Evolutionary conservation across 352 stramenopile species (phyloP).

Genomic region (Elongisporangium undulatum): DNA sequence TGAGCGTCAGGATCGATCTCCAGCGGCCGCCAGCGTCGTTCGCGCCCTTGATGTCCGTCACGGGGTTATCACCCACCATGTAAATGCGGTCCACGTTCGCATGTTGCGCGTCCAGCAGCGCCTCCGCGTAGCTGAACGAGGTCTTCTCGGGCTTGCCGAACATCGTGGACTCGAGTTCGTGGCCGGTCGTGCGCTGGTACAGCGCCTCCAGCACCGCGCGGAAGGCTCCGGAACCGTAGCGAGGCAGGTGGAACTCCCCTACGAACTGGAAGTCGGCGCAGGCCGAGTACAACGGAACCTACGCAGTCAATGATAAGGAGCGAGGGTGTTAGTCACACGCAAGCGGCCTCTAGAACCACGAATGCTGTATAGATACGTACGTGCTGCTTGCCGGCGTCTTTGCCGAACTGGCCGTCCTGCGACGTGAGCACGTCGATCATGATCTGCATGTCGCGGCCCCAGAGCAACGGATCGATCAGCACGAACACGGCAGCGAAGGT

Average conservation of each 20-base stretch:
- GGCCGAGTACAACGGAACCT: slow-evolving; percentile 43
- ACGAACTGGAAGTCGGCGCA: slow-evolving; percentile 67
- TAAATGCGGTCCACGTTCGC: slow-evolving; percentile 37
- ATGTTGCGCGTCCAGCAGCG: slow-evolving; percentile 38
- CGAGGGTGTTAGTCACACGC: background rate
- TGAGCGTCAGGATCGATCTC: slow-evolving; percentile 52
- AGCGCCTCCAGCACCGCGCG: slow-evolving; percentile 32
- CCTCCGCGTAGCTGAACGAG: slow-evolving; percentile 44
- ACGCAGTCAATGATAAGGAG: slow-evolving; percentile 3
- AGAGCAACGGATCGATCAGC: slow-evolving; percentile 43
- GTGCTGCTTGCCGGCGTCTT: slow-evolving; percentile 16
- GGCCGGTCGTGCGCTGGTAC: slow-evolving; percentile 51
- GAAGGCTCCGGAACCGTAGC: slow-evolving; percentile 49
- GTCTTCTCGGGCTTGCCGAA: slow-evolving; percentile 51
- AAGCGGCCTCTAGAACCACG: slow-evolving; percentile 3
- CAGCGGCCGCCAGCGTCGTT: slow-evolving; percentile 40
- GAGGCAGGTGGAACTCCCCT: slow-evolving; percentile 48
- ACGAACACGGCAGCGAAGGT: slow-evolving; percentile 35
- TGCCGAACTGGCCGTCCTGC: slow-evolving; percentile 24
- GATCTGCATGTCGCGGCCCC: slow-evolving; percentile 40
- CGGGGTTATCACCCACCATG: slow-evolving; percentile 60
- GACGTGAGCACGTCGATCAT: slow-evolving; percentile 35
- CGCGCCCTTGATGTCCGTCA: slow-evolving; percentile 51
- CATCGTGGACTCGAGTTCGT: slow-evolving; percentile 35
- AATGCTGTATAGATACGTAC: slow-evolving; percentile 30